These are phyloP conservation scores for Corynespora cassiicola DNA, from an alignment of 2,329 filamentous ascomycete genomes.

Conservation along the genomic window DNA sequence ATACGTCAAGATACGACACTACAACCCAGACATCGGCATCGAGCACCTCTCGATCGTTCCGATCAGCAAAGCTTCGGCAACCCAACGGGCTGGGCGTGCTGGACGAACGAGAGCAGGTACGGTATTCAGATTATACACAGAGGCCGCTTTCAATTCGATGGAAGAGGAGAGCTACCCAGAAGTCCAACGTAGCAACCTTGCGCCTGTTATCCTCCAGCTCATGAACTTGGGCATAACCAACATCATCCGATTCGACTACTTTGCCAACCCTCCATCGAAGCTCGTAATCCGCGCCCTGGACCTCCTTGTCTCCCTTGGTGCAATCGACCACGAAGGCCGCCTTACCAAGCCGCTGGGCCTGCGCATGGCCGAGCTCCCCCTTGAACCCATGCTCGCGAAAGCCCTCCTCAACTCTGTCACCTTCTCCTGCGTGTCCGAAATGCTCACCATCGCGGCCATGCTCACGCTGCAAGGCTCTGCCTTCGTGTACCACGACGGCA, in stretches of 20 bases:
- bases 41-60: conserved; percentile 83
- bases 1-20: conserved; percentile 88
- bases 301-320: conserved; percentile 83
- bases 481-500: conserved; percentile 81
- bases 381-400: conserved; percentile 96
- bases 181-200: conserved; percentile 90
- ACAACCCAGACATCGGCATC: conserved; percentile 83
- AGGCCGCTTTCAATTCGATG: conserved; percentile 71
- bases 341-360: conserved; percentile 86
- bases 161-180: conserved; percentile 81
- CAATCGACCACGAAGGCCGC: conserved; percentile 87
- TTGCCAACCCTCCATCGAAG: conserved; percentile 84
- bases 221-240: conserved; percentile 97
- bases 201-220: conserved; percentile 85
- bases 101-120: conserved; percentile 90
- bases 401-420: conserved; percentile 76
- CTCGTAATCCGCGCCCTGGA: conserved; percentile 87
- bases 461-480: conserved; percentile 81
- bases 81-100: conserved; percentile 86
- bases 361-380: conserved; percentile 89
- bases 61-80: conserved; percentile 90
- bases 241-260: conserved; percentile 85
- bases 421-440: conserved; percentile 82
- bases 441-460: conserved; percentile 94
- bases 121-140: conserved; percentile 91